These are phyloP conservation scores for Sugiyamaella boreocaroliniensis DNA, from an alignment of 805 yeast genomes.

Conservation along the genomic window DNA sequence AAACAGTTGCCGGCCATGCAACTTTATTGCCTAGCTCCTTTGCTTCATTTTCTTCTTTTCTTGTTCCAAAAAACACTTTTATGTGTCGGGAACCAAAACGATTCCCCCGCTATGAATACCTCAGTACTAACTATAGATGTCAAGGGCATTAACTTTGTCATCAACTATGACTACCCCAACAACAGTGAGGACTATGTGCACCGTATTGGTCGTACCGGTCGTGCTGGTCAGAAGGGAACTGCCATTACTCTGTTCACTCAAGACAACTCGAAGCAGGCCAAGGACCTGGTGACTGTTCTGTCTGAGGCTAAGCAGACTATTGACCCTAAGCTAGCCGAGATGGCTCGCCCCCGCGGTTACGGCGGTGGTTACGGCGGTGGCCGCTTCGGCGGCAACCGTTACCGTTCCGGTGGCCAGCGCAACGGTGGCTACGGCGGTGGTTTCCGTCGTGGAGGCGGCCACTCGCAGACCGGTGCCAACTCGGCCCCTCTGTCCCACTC, in stretches of 20 bases:
- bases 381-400: slow-evolving; percentile 43
- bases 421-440: slow-evolving; percentile 33
- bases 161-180: slow-evolving; percentile 96
- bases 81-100: neutral
- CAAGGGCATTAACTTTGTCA: slow-evolving; percentile 89
- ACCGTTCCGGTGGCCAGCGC: slow-evolving; percentile 40
- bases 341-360: slow-evolving; percentile 69
- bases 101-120: slow-evolving; percentile 1
- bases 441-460: slow-evolving; percentile 11
- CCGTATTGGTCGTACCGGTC: slow-evolving; percentile 98
- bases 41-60: neutral
- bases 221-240: slow-evolving; percentile 96
- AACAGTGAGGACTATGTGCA: slow-evolving; percentile 98
- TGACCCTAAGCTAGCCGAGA: slow-evolving; percentile 71
- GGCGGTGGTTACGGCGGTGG: slow-evolving; percentile 43
- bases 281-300: slow-evolving; percentile 81
- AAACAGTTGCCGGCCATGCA: neutral
- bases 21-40: neutral
- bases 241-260: slow-evolving; percentile 92
- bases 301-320: slow-evolving; percentile 91
- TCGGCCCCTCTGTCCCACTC: slow-evolving; percentile 36
- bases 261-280: slow-evolving; percentile 80
- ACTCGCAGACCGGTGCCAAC: slow-evolving; percentile 31
- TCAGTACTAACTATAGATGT: slow-evolving; percentile 55
- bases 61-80: neutral